These are phyloP conservation scores for Mortierella sp. DNA, from an alignment of 371 early-diverging fungal genomes.

Conservation along the genomic window DNA sequence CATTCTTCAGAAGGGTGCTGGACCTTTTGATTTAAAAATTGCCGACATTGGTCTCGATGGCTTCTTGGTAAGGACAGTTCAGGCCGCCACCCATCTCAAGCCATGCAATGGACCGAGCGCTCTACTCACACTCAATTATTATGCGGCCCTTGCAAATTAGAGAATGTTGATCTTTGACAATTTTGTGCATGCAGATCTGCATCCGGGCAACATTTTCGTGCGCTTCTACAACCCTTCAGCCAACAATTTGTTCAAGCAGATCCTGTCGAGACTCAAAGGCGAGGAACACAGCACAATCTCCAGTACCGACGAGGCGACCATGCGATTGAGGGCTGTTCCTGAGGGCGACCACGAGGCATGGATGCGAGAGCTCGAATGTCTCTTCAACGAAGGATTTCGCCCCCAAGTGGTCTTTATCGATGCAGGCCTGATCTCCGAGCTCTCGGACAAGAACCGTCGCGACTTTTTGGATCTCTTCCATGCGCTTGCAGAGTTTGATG, in stretches of 20 bases:
- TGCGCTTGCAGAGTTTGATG: conserved; percentile 90
- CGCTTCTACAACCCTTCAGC: conserved; percentile 82
- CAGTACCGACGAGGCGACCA: conserved; percentile 40
- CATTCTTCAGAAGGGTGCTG: conserved; percentile 72
- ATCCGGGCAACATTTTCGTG: conserved; percentile 95
- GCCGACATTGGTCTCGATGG: conserved; percentile 80
- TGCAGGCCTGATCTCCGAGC: conserved; percentile 87
- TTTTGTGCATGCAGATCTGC: conserved; percentile 95
- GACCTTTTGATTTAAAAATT: conserved; percentile 77
- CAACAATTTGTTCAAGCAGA: conserved; percentile 66
- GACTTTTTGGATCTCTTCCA: conserved; percentile 94
- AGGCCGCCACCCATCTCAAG: no score
- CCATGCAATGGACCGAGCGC: neutral
- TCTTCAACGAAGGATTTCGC: conserved; percentile 77
- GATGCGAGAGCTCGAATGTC: conserved; percentile 62
- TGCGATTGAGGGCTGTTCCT: conserved; percentile 35
- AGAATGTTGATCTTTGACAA: conserved; percentile 94
- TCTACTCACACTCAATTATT: neutral
- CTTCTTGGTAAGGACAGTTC: conserved; percentile 52
- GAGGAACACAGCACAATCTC: conserved; percentile 21
- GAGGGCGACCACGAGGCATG: conserved; percentile 58
- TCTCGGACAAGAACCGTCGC: conserved; percentile 77
- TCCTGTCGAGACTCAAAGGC: conserved; percentile 51
- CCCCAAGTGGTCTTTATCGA: conserved; percentile 91
- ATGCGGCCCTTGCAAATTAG: conserved; percentile 45